A percentile compares a stretch with the other conserved stretches of the same genome.
These are phyloP conservation scores for Camillea tinctor DNA, from an alignment of 2,329 filamentous ascomycete species.

Conservation along the genomic window DNA sequence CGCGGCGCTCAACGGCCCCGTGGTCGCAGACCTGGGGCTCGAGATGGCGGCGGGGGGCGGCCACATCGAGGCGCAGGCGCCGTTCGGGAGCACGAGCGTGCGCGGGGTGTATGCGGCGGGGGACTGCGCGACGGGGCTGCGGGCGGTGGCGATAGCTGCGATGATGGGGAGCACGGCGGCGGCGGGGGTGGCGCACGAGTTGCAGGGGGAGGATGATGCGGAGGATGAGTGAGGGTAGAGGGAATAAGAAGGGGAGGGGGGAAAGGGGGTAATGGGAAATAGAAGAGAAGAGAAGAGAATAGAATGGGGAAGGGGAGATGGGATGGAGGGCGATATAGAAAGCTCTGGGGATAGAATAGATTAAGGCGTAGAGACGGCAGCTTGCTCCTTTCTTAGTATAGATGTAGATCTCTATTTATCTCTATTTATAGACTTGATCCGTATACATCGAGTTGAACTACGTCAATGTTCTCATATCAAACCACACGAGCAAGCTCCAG, in stretches of 20 bases:
- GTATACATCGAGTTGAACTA: too few species aligned
- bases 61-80: constrained; percentile 41
- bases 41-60: constrained; percentile 33
- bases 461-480: too few species aligned
- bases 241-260: not conserved
- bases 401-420: too few species aligned
- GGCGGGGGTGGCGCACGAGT: constrained; percentile 20
- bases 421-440: too few species aligned
- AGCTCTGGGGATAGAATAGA: too few species aligned
- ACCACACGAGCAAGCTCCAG: too few species aligned
- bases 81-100: constrained; percentile 50
- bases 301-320: too few species aligned
- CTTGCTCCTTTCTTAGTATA: too few species aligned
- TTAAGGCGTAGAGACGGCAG: too few species aligned
- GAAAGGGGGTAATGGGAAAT: too few species aligned
- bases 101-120: constrained; percentile 54
- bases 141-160: constrained; percentile 25
- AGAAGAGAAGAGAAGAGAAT: too few species aligned
- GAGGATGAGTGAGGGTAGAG: constrained; percentile 9
- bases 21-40: constrained; percentile 44
- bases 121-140: constrained; percentile 39
- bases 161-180: constrained; percentile 26
- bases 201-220: constrained; percentile 25
- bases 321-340: too few species aligned
- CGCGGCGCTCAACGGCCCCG: constrained; percentile 39